Conservation (phyloP, 169 alveolate species). For the Babesia gibsoni region DNA sequence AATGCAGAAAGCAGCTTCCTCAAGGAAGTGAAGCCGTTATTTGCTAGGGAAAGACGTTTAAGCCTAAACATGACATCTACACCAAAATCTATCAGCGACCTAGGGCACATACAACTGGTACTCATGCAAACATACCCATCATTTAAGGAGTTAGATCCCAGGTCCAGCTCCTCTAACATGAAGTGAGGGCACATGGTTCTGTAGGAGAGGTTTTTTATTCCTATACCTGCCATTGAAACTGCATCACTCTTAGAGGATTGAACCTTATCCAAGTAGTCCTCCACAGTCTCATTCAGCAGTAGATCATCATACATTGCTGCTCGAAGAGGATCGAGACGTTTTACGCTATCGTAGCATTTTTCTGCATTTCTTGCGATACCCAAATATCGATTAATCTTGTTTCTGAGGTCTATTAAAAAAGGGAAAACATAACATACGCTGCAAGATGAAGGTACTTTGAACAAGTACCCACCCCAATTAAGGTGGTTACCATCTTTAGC, state of each 20-base stretch:
- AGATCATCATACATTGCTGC: slow-evolving; percentile 16
- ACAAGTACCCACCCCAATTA: slow-evolving; percentile 17
- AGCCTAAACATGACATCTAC: slow-evolving; percentile 2
- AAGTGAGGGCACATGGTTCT: slow-evolving; percentile 26
- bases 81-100: slow-evolving; percentile 31
- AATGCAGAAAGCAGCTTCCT: slow-evolving; percentile 2
- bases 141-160: slow-evolving; percentile 17
- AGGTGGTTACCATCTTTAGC: slow-evolving; percentile 15
- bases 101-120: not conserved
- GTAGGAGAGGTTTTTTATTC: slow-evolving; percentile 6
- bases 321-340: slow-evolving; percentile 25
- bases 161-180: slow-evolving; percentile 13
- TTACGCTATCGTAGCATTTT: not conserved
- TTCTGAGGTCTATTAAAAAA: not conserved
- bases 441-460: slow-evolving; percentile 46
- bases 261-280: not conserved
- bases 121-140: slow-evolving; percentile 4
- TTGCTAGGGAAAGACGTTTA: slow-evolving; percentile 6
- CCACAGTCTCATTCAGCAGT: slow-evolving; percentile 3
- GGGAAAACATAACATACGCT: slow-evolving; percentile 2
- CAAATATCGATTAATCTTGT: slow-evolving; percentile 24
- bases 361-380: slow-evolving; percentile 26
- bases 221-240: too few relatives aligned
- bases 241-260: too few relatives aligned
- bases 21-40: slow-evolving; percentile 14